These are phyloP conservation scores for Trametes cinnabarina DNA, from an alignment of 768 basidiomycete species.

Conservation along the genomic window DNA sequence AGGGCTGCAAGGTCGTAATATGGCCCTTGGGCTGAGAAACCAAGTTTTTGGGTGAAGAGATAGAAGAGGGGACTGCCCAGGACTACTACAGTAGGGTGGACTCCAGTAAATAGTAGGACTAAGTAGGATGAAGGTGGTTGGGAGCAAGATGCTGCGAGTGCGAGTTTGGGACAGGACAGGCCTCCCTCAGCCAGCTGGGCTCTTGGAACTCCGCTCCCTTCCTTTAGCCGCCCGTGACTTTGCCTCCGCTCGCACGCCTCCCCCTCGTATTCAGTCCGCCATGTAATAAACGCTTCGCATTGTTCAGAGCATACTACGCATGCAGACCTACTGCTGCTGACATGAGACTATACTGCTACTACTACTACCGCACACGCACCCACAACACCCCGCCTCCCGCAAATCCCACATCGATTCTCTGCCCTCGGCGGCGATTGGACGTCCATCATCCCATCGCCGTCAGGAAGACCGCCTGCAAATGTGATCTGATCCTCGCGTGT, in stretches of 20 bases:
- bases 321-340: too few species aligned
- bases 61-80: slow-evolving; percentile 44
- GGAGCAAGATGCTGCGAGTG: slow-evolving; percentile 29
- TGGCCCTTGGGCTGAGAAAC: slow-evolving; percentile 30
- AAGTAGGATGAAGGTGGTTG: slow-evolving; percentile 48
- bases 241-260: background rate
- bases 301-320: background rate
- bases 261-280: background rate
- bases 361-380: background rate
- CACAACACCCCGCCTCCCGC: background rate
- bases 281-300: slow-evolving; percentile 2
- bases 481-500: slow-evolving; percentile 18
- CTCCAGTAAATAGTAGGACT: slow-evolving; percentile 53
- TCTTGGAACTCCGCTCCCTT: slow-evolving; percentile 29
- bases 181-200: background rate
- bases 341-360: background rate
- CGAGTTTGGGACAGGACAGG: slow-evolving; percentile 16
- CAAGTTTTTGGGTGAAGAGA: slow-evolving; percentile 34
- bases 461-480: slow-evolving; percentile 10
- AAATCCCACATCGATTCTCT: slow-evolving; percentile 4
- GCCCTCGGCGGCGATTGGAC: slow-evolving; percentile 20
- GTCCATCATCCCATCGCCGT: slow-evolving; percentile 19
- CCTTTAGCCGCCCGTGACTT: slow-evolving; percentile 22
- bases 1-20: slow-evolving; percentile 41
- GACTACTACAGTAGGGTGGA: slow-evolving; percentile 52